These are phyloP conservation scores for Hortaea sp. DNA, from an alignment of 2,329 filamentous ascomycete genomes.

Conservation along the genomic window DNA sequence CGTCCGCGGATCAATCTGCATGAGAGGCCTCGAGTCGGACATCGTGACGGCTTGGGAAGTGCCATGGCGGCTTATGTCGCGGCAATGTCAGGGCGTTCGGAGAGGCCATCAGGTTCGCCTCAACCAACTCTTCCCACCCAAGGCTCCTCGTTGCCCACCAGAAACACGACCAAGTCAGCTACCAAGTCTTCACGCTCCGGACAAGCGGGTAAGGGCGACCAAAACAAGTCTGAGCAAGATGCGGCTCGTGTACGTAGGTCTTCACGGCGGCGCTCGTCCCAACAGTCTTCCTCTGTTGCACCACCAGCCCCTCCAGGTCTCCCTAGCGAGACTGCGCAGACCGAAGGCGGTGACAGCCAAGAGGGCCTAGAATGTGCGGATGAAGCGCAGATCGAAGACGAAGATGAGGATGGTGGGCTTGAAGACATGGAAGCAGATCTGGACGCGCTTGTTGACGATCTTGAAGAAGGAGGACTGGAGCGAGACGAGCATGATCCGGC, in stretches of 20 bases:
- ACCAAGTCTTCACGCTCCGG: conserved; percentile 18
- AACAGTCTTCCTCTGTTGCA: conserved; percentile 9
- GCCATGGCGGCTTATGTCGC: conserved; percentile 70
- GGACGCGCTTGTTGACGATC: conserved; percentile 80
- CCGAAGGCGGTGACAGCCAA: conserved; percentile 41
- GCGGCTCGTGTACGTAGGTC: conserved; percentile 20
- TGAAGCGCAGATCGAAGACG: conserved; percentile 71
- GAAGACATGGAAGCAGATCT: conserved; percentile 48
- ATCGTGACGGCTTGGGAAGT: conserved; percentile 54
- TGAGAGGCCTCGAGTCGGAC: conserved; percentile 54
- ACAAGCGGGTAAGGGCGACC: conserved; percentile 7
- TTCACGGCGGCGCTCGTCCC: conserved; percentile 21
- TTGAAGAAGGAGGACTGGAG: conserved; percentile 72
- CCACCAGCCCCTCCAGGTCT: conserved; percentile 6
- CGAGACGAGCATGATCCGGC: conserved; percentile 69
- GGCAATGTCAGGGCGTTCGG: conserved; percentile 50
- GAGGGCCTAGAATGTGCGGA: conserved; percentile 84
- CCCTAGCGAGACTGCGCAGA: conserved; percentile 13
- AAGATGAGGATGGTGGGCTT: conserved; percentile 58
- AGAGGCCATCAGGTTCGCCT: conserved; percentile 15
- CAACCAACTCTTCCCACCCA: conserved; percentile 27
- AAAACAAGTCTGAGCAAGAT: conserved; percentile 12
- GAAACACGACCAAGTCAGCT: conserved; percentile 14
- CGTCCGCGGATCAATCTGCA: conserved; percentile 76
- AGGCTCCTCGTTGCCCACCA: conserved; percentile 18